Base-by-base conservation (phyloP, 768 basidiomycete species). In the Paxillus rubicundulus region DNA sequence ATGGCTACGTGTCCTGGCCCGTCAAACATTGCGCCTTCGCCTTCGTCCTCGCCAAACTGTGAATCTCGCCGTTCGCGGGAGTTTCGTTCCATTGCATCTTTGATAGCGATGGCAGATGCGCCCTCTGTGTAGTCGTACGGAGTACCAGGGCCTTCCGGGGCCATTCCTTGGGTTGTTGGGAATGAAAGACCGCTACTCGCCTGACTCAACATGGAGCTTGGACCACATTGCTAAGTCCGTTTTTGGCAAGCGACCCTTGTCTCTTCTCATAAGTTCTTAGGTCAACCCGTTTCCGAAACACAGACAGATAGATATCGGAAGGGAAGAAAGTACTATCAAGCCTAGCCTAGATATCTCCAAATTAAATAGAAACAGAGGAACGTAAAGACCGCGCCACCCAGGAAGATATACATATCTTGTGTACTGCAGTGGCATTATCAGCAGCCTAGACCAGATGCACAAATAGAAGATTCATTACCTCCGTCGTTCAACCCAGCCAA, bases 401-500 rank as follows among this genome's bases (percentile, higher is more conserved):
- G 68, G 72, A 99, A 94, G 56, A 99, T 95, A 59, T 92, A 95
- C 77, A 87, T 92, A 66, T 99, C 96, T 67, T 96, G 95, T 39
- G 87, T 93, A 65, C 95, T 96, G 67, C 9, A 39, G 32, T 21
- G 48, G 17, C 47, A 33, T 41, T 33, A 64, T 67, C 34, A 62
- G 33, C 17, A 5, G 45, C 20, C 20, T 42, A 24, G 7, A 40
- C 10, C 17, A 27, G 53, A 47, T 40, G 42, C 20, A n/a, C 4
- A 37, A 28, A 2, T 36, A 20, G 14, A 46, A 41, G 34, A 47
- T 39, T 53, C 9, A 55, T 55, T 56, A 92, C 94, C 92, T 97
- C 70, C 97, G 77, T 56, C 86, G 81, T 66, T 99, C 97, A 58
- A 99, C 95, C 92, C 95, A 99, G 7, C 90, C 86, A 69, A 99